Percentiles rank a stretch among this genome's conserved stretches.
phyloP scores from a whole-genome alignment of 2,329 filamentous ascomycete genomes.

The Fusarium sp. region DNA sequence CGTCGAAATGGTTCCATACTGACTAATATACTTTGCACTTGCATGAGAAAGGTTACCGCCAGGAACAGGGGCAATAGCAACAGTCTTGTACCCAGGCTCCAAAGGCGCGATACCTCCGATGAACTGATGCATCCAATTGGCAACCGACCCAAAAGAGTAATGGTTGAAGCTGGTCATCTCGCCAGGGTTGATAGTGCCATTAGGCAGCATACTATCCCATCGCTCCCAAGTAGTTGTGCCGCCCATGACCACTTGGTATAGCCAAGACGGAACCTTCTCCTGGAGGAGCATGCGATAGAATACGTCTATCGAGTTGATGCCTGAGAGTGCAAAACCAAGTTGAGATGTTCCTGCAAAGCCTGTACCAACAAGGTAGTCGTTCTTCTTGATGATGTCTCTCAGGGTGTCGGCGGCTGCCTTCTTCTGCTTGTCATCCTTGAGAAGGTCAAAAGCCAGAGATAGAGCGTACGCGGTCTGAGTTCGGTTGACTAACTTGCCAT shows the following conservation, averaged over 20 bases:
- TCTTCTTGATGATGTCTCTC: slow-evolving; percentile 45
- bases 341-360: slow-evolving; percentile 45
- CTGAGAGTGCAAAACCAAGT: background rate
- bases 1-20: background rate
- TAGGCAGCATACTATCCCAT: slow-evolving; percentile 57
- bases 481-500: slow-evolving; percentile 46
- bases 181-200: slow-evolving; percentile 56
- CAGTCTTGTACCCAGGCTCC: slow-evolving; percentile 52
- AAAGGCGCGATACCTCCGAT: slow-evolving; percentile 53
- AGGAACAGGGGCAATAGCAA: slow-evolving; percentile 48
- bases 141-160: slow-evolving; percentile 59
- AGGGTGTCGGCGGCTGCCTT: slow-evolving; percentile 37
- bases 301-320: slow-evolving; percentile 42
- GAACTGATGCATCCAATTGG: slow-evolving; percentile 56
- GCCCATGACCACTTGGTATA: slow-evolving; percentile 57
- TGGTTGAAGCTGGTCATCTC: slow-evolving; percentile 62
- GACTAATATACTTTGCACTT: background rate
- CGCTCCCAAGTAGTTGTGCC: slow-evolving; percentile 62
- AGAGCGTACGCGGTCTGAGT: slow-evolving; percentile 54
- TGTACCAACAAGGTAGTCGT: slow-evolving; percentile 51
- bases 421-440: slow-evolving; percentile 30
- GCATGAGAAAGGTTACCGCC: slow-evolving; percentile 34
- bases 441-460: slow-evolving; percentile 50
- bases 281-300: slow-evolving; percentile 60
- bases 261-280: slow-evolving; percentile 55